Evolutionary conservation across 2,329 filamentous ascomycete species (phyloP), one percentile per base, ranked within the genome.

Genomic region (Xylariaceae sp.): DNA sequence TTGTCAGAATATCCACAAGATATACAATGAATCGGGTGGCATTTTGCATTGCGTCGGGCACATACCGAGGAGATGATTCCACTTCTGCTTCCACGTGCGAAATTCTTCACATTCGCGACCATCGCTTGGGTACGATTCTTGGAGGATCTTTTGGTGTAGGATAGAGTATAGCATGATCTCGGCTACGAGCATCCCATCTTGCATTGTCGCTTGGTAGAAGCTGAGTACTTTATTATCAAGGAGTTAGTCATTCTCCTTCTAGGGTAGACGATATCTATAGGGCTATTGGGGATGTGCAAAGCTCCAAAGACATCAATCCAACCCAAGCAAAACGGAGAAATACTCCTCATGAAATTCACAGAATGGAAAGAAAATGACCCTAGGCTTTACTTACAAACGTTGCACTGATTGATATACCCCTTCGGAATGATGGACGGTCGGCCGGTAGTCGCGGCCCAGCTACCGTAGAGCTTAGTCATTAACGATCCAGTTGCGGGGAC

Each of bases 361-460:
- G 9, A 14, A 24, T 16, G 29, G 16, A 9, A 8, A 29, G 39
- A 6, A 28, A 17, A 23, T 3, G 2, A 31, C 3, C 28, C 6
- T 3, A 1, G n/a, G 24, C 14, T 19, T 6, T 23, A 59, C 59
- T 48, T 12, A 62, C 59, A 58, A 29, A 73, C 71, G 21, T 76
- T 73, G 34, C 75, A 77, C 46, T 77, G 75, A 14, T 72, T 67
- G n/a, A 77, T 65, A 44, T 77, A 76, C 4, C 68, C 65, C 2
- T 57, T 62, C 1, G 75, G 74, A 17, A 77, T 71, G 16, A 74
- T 72, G 0, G 75, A 74, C 4, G 74, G 74, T 16, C 75, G 66
- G 0, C 75, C 74, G 9, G 74, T 77, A 6, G 74, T 77, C 2
- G 73, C 74, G 3, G 75, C 72, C 75, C 75, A 77, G 37, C 75